Evolutionary conservation across 2,329 filamentous ascomycete genomes (phyloP), one percentile per base, ranked within the genome.

Genomic region (Parasarocladium wereldwijsianum): DNA sequence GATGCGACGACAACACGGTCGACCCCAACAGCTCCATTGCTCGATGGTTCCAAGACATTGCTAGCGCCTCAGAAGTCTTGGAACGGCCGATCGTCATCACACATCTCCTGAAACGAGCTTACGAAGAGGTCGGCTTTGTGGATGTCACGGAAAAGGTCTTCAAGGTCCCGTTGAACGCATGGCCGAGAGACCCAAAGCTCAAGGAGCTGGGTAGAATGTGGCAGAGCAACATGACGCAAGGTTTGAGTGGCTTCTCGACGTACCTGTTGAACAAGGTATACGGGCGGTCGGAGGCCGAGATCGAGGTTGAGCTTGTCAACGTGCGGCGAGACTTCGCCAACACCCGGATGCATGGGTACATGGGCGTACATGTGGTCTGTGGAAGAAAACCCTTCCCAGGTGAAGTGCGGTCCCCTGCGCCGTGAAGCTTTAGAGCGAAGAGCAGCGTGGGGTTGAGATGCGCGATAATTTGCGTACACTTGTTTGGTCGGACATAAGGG

Each of bases 61-160:
- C 50, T 4, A 38, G 48, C 3, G 60, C 62, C 4, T 52, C 51
- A 2, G 46, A 44, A 13, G 37, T 40, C 1, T 50, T 55, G 13
- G 39, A 51, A 12, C 55, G 62, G 5, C 51, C 57, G 2, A 41
- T 58, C 6, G 38, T 51, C 25, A 41, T 56, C 24, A 52, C 45
- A 11, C 40, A 43, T 4, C 40, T 41, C 16, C 44, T 59, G 8
- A 52, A 49, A 32, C 41, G 49, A 12, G 49, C 54, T 24, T 58
- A 57, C 37, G 42, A 55, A 26, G 55, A 61, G 16, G 64, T 58
- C 2, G 69, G 69, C 0, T 73, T 73, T 36, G 57, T 65, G 6
- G 63, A 72, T 31, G 56, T 73, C 9, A 54, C 60, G 17, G 57
- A 72, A 42, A 51, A 49, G 14, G 41, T 64, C 2, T 66, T 64